These are phyloP conservation scores for Penicillium occitanis DNA, from an alignment of 2,329 filamentous ascomycete species.

Conservation along the genomic window DNA sequence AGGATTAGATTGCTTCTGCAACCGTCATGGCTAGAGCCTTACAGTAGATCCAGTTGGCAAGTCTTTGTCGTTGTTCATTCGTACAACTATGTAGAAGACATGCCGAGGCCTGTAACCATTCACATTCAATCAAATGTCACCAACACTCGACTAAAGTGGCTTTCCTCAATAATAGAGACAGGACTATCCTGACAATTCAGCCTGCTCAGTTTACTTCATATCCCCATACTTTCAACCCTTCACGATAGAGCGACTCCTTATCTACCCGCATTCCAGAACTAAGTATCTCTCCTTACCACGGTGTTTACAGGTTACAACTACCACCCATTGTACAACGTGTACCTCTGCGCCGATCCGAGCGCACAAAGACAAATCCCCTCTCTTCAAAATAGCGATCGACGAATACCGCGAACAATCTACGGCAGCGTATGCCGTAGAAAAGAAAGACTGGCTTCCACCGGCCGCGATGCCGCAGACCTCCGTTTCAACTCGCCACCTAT, in stretches of 20 bases:
- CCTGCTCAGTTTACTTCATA: neutral
- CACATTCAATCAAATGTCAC: neutral
- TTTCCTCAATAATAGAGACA: neutral
- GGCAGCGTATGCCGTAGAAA: constrained; percentile 37
- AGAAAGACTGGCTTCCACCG: constrained; percentile 40
- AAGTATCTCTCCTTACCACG: constrained; percentile 1
- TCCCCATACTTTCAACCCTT: neutral
- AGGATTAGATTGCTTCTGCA: too few species aligned
- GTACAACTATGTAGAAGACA: neutral
- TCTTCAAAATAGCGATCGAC: neutral
- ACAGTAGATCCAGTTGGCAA: neutral
- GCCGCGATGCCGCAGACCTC: constrained; percentile 40
- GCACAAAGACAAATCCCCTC: neutral
- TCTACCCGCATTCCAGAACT: constrained; percentile 5
- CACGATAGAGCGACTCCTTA: neutral
- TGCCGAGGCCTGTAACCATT: constrained; percentile 4
- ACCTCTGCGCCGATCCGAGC: neutral
- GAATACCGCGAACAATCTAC: constrained; percentile 4
- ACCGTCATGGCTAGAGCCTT: neutral
- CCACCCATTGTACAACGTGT: neutral
- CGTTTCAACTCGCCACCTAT: constrained; percentile 31
- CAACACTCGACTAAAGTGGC: neutral
- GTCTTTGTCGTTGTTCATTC: neutral
- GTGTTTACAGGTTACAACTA: neutral
- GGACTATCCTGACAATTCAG: neutral